Evolutionary conservation across 768 basidiomycete genomes (phyloP).

Genomic region (Boletus fagicola): DNA sequence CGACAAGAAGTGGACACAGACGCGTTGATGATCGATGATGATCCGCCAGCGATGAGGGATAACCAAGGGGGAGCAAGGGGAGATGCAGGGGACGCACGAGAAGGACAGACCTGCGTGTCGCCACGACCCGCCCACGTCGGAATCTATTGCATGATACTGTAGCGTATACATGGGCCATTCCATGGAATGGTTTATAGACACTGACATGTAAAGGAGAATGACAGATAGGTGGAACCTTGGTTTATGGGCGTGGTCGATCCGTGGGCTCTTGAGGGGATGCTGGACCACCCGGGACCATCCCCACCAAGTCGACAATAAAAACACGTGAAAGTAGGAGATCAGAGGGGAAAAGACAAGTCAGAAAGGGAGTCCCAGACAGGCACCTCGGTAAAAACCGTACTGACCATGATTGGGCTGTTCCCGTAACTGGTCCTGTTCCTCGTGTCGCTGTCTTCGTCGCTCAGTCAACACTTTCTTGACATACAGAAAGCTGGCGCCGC

Average conservation of each 20-base stretch:
- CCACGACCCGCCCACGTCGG: background rate
- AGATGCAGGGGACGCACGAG: background rate
- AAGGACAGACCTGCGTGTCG: background rate
- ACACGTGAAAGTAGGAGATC: background rate
- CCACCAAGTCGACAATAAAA: background rate
- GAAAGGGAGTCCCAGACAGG: background rate
- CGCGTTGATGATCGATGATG: background rate
- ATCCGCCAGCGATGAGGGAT: background rate
- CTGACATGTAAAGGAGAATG: background rate
- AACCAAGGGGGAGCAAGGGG: background rate
- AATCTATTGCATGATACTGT: constrained; percentile 1
- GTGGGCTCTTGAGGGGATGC: constrained; percentile 7
- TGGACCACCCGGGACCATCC: background rate
- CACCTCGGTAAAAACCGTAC: background rate
- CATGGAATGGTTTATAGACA: background rate
- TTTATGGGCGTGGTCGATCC: constrained; percentile 9
- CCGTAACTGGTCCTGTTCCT: constrained; percentile 16
- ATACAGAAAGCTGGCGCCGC: constrained; percentile 31
- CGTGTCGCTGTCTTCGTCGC: constrained; percentile 24
- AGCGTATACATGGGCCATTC: background rate
- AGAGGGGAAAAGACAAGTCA: constrained; percentile 9
- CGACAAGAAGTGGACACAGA: background rate
- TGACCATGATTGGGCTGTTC: constrained; percentile 10
- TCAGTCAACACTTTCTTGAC: constrained; percentile 30
- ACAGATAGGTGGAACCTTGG: background rate